Percentiles rank a stretch among this genome's conserved stretches.
Evolutionary conservation across 1,284 basidiomycete genomes (phyloP).

Genomic region (Rhodotorula sp.): DNA sequence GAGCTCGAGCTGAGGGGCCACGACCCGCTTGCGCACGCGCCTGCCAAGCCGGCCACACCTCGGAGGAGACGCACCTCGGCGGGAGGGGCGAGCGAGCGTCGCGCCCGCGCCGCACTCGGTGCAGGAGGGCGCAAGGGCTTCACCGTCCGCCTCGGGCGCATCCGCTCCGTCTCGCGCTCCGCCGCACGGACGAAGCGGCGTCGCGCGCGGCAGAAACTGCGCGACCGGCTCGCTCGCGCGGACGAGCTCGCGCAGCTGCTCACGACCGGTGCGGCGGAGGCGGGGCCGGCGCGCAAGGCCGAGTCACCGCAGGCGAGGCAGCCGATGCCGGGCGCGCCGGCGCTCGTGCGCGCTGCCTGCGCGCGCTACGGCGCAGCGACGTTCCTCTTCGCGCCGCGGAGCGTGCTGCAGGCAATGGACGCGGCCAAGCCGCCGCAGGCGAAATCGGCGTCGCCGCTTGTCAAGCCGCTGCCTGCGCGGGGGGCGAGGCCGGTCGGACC

Average conservation of each 20-base stretch:
- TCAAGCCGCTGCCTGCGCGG: background rate
- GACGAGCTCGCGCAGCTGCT: background rate
- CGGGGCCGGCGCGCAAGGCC: background rate
- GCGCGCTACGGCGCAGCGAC: conserved; percentile 19
- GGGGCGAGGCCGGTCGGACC: conserved; percentile 11
- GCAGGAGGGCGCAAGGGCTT: conserved; percentile 14
- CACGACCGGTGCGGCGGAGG: background rate
- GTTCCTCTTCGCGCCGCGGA: conserved; percentile 31
- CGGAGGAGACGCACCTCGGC: conserved; percentile 10
- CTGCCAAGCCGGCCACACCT: background rate
- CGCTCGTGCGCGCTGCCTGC: conserved; percentile 20
- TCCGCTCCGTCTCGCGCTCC: conserved; percentile 6
- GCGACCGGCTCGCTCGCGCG: background rate
- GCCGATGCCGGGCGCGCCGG: conserved; percentile 12
- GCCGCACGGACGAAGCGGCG: background rate
- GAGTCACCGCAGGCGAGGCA: background rate
- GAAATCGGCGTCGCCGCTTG: background rate
- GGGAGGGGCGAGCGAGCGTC: conserved; percentile 22
- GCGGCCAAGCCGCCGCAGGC: background rate
- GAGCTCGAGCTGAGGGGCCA: conserved; percentile 9
- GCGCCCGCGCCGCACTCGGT: conserved; percentile 12
- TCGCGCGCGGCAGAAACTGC: background rate
- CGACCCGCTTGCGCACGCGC: background rate
- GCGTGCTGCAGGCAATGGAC: conserved; percentile 14
- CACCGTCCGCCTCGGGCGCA: conserved; percentile 18